A percentile compares a stretch with the other conserved stretches of the same genome.
Evolutionary conservation across 345 rosid genomes (phyloP).

Genomic region (Kernera saxatilis): DNA sequence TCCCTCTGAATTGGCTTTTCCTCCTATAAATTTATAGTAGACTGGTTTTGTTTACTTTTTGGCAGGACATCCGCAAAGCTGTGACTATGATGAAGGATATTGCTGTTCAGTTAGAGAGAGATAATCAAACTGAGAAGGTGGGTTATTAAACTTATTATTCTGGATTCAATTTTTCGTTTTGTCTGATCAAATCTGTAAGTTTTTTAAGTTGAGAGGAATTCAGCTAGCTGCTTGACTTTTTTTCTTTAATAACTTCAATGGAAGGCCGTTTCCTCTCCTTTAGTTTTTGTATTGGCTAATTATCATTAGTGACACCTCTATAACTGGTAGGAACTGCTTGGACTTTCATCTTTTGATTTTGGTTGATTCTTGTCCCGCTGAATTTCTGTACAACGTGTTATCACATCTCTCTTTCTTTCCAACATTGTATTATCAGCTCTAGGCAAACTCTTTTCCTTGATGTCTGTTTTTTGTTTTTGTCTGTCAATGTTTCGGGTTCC

Average conservation of each 20-base stretch:
- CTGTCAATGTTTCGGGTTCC: neutral
- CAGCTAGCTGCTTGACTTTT: neutral
- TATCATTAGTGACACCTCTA: neutral
- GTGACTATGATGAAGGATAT: constrained; percentile 56
- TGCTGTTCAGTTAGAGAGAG: constrained; percentile 73
- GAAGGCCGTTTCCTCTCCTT: neutral
- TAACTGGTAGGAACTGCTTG: neutral
- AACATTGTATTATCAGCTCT: neutral
- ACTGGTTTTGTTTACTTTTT: neutral
- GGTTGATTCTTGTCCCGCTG: neutral
- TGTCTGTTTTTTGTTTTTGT: neutral
- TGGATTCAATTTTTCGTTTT: neutral
- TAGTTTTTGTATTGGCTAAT: neutral
- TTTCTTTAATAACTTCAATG: neutral
- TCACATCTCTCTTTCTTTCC: neutral
- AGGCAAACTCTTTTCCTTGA: neutral
- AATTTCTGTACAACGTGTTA: neutral
- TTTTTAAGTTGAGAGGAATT: neutral
- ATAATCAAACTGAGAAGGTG: constrained; percentile 62
- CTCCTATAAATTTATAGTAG: neutral
- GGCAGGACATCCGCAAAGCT: constrained; percentile 70
- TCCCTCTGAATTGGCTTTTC: neutral
- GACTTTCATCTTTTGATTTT: neutral
- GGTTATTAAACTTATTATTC: constrained; percentile 13
- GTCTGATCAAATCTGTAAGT: neutral